phyloP scores from a whole-genome alignment of 2,329 filamentous ascomycete genomes.

The Aspergillus hortae region DNA sequence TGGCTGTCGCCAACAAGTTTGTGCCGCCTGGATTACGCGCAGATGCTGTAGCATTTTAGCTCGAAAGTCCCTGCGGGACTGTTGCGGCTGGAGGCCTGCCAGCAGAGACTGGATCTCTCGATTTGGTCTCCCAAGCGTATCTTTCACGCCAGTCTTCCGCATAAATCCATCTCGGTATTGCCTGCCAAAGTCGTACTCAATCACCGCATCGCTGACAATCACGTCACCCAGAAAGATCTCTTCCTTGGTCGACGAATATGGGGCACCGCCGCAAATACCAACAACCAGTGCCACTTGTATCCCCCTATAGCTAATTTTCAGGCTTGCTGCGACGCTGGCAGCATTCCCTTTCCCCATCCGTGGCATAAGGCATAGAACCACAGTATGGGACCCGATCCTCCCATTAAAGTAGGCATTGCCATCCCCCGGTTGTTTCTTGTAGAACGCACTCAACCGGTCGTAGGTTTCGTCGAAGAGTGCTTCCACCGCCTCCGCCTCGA shows the following conservation, averaged over 20 bases:
- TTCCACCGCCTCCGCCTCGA: not conserved
- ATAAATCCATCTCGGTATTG: constrained; percentile 20
- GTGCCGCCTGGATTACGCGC: not conserved
- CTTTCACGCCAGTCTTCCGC: constrained; percentile 8
- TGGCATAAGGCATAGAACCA: constrained; percentile 9
- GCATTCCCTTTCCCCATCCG: constrained; percentile 7
- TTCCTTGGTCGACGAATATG: not conserved
- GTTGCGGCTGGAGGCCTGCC: not conserved
- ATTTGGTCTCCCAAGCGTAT: constrained; percentile 1
- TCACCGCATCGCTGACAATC: constrained; percentile 22
- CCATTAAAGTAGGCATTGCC: constrained; percentile 7
- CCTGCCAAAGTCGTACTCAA: constrained; percentile 27
- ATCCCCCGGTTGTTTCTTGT: constrained; percentile 1
- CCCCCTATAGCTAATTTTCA: constrained; percentile 1
- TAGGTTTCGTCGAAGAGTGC: constrained; percentile 4
- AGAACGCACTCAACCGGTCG: not conserved
- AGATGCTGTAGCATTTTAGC: constrained; percentile 2
- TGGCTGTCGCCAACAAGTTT: not conserved
- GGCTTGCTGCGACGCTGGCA: constrained; percentile 4
- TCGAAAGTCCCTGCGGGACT: not conserved
- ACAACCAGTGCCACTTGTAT: constrained; percentile 4
- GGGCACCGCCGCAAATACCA: constrained; percentile 6
- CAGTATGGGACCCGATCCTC: constrained; percentile 6
- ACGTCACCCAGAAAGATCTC: constrained; percentile 29
- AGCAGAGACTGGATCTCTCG: constrained; percentile 7